Conservation (phyloP, 345 rosid species). For the Mangifera indica region DNA sequence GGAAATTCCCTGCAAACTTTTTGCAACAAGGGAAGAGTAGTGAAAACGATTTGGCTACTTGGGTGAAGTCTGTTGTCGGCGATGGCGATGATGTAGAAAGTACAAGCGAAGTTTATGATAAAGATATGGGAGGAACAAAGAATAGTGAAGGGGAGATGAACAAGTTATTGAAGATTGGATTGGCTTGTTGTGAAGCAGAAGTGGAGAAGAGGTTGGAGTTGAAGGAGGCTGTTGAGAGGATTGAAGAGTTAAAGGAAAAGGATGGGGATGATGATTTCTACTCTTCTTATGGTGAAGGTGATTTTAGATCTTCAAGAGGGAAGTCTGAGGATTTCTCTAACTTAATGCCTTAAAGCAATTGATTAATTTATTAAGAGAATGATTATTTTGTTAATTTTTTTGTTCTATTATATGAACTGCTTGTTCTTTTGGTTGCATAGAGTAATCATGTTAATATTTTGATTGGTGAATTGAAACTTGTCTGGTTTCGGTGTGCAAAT, state of each 20-base stretch:
- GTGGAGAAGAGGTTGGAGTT: slow-evolving; percentile 77
- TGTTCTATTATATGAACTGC: too few species aligned
- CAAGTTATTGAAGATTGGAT: slow-evolving; percentile 59
- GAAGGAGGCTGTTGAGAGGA: slow-evolving; percentile 58
- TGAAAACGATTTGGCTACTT: slow-evolving; percentile 45
- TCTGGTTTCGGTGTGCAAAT: too few species aligned
- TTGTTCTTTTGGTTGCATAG: too few species aligned
- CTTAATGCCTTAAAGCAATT: background rate
- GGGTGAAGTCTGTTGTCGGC: slow-evolving; percentile 43
- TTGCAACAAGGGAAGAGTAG: slow-evolving; percentile 37
- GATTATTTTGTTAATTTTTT: too few species aligned
- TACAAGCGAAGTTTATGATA: slow-evolving; percentile 46
- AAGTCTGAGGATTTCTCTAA: slow-evolving; percentile 34
- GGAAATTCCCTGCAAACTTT: slow-evolving; percentile 57
- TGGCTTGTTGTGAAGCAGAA: slow-evolving; percentile 64
- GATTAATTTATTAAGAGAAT: too few species aligned
- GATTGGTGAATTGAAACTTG: too few species aligned
- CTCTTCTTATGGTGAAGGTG: slow-evolving; percentile 55
- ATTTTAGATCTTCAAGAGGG: slow-evolving; percentile 35
- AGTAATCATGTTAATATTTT: too few species aligned
- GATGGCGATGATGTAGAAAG: slow-evolving; percentile 21
- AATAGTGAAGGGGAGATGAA: slow-evolving; percentile 44
- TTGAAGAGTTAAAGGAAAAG: slow-evolving; percentile 56
- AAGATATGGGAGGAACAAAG: slow-evolving; percentile 43
- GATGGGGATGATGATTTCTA: slow-evolving; percentile 54